phyloP scores from a whole-genome alignment of 148 eudicot genomes.

The Rhododendron williamsianum region DNA sequence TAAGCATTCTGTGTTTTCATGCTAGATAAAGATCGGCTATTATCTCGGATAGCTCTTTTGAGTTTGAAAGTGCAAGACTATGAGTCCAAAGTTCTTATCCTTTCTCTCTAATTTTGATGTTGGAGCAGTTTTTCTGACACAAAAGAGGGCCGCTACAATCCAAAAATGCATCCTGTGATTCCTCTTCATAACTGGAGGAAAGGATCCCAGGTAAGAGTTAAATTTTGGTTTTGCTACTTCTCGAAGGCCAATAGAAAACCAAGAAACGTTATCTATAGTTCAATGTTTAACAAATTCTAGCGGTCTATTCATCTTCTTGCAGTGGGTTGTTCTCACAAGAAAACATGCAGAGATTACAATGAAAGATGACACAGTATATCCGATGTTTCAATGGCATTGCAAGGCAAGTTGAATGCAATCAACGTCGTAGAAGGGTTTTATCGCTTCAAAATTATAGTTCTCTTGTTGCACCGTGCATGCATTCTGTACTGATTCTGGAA shows the following conservation, averaged over 20 bases:
- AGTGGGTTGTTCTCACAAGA: slow-evolving; percentile 88
- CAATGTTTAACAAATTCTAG: not conserved
- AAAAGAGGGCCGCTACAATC: slow-evolving; percentile 89
- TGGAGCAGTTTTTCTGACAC: slow-evolving; percentile 77
- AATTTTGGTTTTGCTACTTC: not conserved
- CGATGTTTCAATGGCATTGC: slow-evolving; percentile 77
- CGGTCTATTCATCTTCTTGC: slow-evolving; percentile 26
- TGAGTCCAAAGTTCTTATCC: not conserved
- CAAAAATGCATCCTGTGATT: slow-evolving; percentile 80
- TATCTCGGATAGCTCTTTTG: not conserved
- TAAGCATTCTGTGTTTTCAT: not conserved
- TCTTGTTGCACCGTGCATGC: slow-evolving; percentile 3
- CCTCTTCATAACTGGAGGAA: slow-evolving; percentile 81
- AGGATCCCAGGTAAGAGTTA: slow-evolving; percentile 73
- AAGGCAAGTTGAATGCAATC: slow-evolving; percentile 45
- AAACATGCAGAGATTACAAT: slow-evolving; percentile 78
- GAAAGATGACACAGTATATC: slow-evolving; percentile 60
- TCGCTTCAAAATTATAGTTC: not conserved
- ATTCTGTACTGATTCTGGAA: not conserved
- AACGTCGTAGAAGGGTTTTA: not conserved
- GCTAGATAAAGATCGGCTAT: not conserved
- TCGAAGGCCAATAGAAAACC: not conserved
- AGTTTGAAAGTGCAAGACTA: not conserved
- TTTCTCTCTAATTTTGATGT: slow-evolving; percentile 2
- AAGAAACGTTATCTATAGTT: not conserved